Percentiles rank a stretch among this genome's conserved stretches.
These are phyloP conservation scores for Ustilago tritici DNA, from an alignment of 1,284 basidiomycete species.

Conservation along the genomic window DNA sequence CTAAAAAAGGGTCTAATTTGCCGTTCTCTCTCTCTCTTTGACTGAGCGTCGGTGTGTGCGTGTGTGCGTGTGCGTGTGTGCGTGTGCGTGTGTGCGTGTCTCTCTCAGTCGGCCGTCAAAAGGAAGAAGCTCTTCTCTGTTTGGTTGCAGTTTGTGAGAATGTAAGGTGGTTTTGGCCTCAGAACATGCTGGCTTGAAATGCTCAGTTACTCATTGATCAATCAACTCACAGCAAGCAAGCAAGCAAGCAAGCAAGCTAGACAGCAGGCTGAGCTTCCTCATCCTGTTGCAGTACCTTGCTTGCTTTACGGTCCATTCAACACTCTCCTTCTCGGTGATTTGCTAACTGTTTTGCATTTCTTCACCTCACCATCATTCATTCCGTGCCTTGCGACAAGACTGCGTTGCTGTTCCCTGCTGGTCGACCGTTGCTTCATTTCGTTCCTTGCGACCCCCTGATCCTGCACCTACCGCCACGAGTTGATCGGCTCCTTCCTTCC, in stretches of 20 bases:
- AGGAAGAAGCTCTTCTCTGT: background rate
- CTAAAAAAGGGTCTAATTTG: conserved; percentile 11
- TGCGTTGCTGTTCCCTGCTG: background rate
- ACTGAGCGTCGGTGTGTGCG: conserved; percentile 1
- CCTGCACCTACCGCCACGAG: background rate
- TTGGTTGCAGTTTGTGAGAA: conserved; percentile 6
- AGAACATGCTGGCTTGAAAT: background rate
- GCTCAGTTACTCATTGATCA: conserved; percentile 4
- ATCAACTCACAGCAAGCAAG: background rate
- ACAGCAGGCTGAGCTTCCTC: background rate
- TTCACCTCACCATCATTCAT: background rate
- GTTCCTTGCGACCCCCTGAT: background rate
- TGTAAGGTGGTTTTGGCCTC: conserved; percentile 5
- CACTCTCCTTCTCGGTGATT: background rate
- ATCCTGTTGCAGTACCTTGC: background rate
- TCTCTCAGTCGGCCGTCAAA: conserved; percentile 14
- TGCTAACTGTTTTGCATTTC: background rate
- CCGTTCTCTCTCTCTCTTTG: conserved; percentile 1
- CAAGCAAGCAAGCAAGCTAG: background rate
- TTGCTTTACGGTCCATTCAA: background rate
- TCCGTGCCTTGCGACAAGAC: background rate
- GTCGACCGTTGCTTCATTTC: background rate
- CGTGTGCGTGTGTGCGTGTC: conserved; percentile 3
- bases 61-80: conserved; percentile 9
- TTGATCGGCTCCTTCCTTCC: background rate